Evolutionary conservation across 1,284 basidiomycete genomes (phyloP).

Genomic region (Hypsizygus ulmarius): DNA sequence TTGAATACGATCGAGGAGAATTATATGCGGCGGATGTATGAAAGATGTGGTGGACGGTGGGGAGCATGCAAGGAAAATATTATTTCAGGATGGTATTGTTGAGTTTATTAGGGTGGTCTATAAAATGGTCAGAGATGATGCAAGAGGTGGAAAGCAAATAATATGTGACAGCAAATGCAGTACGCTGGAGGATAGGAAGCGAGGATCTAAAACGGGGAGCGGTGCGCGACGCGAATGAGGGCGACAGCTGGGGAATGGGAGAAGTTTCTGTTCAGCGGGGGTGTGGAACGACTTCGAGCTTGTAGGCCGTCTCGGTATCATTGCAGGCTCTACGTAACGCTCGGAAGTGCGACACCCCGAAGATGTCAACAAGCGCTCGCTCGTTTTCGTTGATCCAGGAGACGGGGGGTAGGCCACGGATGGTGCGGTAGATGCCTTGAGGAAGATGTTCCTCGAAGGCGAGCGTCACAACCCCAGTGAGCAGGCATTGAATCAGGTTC

Average conservation of each 20-base stretch:
- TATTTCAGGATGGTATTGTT: conserved; percentile 28
- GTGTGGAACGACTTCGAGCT: conserved; percentile 56
- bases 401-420: conserved; percentile 70
- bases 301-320: conserved; percentile 68
- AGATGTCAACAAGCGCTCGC: conserved; percentile 60
- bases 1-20: conserved; percentile 21
- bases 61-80: conserved; percentile 16
- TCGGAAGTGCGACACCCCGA: conserved; percentile 67
- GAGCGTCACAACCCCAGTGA: conserved; percentile 76
- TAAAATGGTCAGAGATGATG: conserved; percentile 23
- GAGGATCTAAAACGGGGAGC: not conserved
- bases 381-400: conserved; percentile 74
- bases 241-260: conserved; percentile 2
- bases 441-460: conserved; percentile 69
- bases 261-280: conserved; percentile 30
- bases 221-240: not conserved
- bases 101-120: conserved; percentile 30
- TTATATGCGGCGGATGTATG: conserved; percentile 12
- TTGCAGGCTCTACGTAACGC: conserved; percentile 68
- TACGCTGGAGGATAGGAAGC: conserved; percentile 18
- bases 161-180: conserved; percentile 34
- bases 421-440: conserved; percentile 66
- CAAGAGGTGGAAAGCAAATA: conserved; percentile 29
- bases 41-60: not conserved
- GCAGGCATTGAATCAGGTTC: conserved; percentile 73